Percentiles rank a stretch among this genome's conserved stretches.
Conservation (phyloP, 73 alveolate species). For the Tetrahymena thermophila region DNA sequence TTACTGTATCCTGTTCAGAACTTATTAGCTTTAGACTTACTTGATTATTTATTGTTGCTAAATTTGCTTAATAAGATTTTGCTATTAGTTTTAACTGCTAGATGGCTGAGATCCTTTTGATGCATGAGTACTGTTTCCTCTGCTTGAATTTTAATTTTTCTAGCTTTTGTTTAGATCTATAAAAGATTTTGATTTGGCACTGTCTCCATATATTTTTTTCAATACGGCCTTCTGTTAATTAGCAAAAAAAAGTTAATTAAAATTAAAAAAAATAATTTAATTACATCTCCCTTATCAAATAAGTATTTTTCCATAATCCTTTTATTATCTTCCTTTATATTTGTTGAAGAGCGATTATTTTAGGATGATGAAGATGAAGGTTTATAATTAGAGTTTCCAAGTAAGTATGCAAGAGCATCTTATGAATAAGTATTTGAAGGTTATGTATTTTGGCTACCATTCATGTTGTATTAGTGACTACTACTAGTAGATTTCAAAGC, state of each 20-base stretch:
- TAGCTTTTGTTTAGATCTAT: not conserved
- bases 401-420: not conserved
- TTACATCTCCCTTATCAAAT: conserved; percentile 1
- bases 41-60: not conserved
- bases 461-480: not conserved
- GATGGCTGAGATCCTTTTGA: not conserved
- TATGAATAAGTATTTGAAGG: not conserved
- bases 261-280: not conserved
- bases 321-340: not conserved
- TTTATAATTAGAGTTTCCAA: not conserved
- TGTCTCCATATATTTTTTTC: not conserved
- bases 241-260: not conserved
- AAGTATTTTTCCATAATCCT: not conserved
- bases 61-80: not conserved
- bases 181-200: not conserved
- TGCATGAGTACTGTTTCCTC: not conserved
- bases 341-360: not conserved
- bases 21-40: not conserved
- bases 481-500: not conserved
- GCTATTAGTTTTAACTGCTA: not conserved
- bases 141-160: not conserved
- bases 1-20: not conserved
- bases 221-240: not conserved
- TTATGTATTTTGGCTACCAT: not conserved
- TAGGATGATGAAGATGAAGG: not conserved